These are phyloP conservation scores for Tilletia horrida DNA, from an alignment of 1,284 basidiomycete genomes.

Conservation along the genomic window DNA sequence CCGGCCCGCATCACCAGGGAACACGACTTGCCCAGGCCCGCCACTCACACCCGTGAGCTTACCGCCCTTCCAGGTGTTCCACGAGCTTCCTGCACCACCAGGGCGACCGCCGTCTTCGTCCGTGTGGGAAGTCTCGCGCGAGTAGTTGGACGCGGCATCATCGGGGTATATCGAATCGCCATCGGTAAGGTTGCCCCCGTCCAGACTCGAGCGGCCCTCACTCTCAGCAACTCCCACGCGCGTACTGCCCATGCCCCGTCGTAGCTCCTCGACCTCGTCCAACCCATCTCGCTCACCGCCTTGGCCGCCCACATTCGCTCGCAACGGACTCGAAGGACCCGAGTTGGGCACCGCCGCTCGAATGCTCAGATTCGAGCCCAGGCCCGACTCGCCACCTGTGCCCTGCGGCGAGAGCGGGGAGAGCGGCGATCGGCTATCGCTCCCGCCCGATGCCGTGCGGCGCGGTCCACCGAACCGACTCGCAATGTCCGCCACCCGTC, in stretches of 20 bases:
- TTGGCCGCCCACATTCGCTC: background rate
- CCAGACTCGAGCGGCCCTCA: constrained; percentile 7
- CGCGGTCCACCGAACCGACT: constrained; percentile 32
- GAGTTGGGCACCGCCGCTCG: background rate
- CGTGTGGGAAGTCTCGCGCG: constrained; percentile 18
- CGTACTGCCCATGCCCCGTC: background rate
- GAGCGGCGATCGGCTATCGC: background rate
- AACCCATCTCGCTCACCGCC: background rate
- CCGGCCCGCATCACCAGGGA: constrained; percentile 19
- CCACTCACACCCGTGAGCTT: background rate
- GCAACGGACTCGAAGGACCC: background rate
- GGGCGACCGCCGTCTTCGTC: constrained; percentile 16
- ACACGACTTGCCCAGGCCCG: background rate
- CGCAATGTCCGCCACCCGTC: constrained; percentile 40
- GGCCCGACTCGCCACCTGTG: background rate
- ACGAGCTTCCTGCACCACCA: background rate
- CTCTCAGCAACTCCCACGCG: background rate
- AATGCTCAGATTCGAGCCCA: background rate
- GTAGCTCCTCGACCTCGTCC: background rate
- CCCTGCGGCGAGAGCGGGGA: constrained; percentile 20
- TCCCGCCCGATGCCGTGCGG: constrained; percentile 13
- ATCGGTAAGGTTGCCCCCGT: constrained; percentile 17
- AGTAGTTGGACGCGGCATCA: constrained; percentile 41
- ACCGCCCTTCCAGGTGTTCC: background rate
- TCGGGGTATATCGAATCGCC: constrained; percentile 44